Evolutionary conservation across 2,329 filamentous ascomycete species (phyloP).

Genomic region (Aspergillus hortae): DNA sequence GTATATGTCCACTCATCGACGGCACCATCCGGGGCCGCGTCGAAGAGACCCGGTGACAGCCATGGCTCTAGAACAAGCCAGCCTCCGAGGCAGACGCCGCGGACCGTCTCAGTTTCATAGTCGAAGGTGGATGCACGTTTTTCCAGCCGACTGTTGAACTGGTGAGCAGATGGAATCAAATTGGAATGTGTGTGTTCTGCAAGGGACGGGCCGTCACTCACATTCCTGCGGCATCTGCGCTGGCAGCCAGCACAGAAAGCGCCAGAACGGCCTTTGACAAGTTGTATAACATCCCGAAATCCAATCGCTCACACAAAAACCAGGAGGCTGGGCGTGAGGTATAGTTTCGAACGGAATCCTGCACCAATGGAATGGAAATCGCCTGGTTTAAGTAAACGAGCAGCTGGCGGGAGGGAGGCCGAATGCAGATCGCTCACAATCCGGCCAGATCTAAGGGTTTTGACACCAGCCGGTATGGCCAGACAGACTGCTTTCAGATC

Average conservation of each 20-base stretch:
- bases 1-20: slow-evolving; percentile 58
- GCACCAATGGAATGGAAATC: slow-evolving; percentile 24
- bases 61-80: slow-evolving; percentile 64
- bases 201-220: slow-evolving; percentile 16
- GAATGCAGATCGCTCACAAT: slow-evolving; percentile 15
- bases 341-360: slow-evolving; percentile 17
- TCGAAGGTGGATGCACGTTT: slow-evolving; percentile 44
- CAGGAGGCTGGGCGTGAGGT: slow-evolving; percentile 20
- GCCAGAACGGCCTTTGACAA: slow-evolving; percentile 24
- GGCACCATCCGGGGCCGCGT: slow-evolving; percentile 45
- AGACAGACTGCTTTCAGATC: slow-evolving; percentile 1
- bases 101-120: slow-evolving; percentile 54
- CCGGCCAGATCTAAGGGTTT: background rate
- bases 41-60: slow-evolving; percentile 62
- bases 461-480: background rate
- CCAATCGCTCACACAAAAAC: slow-evolving; percentile 10
- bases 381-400: slow-evolving; percentile 29
- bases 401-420: slow-evolving; percentile 7
- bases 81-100: slow-evolving; percentile 63
- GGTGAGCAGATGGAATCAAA: slow-evolving; percentile 3
- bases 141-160: slow-evolving; percentile 20
- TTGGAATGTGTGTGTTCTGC: background rate
- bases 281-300: slow-evolving; percentile 23
- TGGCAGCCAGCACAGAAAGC: slow-evolving; percentile 22
- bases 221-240: slow-evolving; percentile 22